Base-by-base conservation (phyloP, 208 protist species). In the Acanthamoeba sp. region DNA sequence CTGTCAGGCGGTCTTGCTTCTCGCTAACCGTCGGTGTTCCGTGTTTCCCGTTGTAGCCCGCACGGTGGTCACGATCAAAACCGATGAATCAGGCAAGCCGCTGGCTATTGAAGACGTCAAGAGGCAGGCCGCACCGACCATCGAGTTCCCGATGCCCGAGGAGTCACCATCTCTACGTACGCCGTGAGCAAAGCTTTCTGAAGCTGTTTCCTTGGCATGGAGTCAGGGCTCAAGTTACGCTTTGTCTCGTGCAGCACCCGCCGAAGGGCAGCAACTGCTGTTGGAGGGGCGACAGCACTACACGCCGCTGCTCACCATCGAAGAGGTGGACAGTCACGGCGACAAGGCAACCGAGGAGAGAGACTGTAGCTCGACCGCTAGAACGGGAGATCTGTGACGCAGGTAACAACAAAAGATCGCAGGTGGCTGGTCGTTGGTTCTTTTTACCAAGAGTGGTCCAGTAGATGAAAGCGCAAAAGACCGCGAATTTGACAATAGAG, bases 101-200 rank as follows among this genome's bases (percentile, higher is more conserved):
- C 45, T 87, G 78, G 78, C 78, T 6, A 87, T 87, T 20, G 78
- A 87, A 27, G 78, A 87, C 20, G 78, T 87, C 20, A 87, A 87
- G 78, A 29, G 12, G 48, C 6, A 62, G 29, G 4, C 45, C 78
- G 42, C 27, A 1, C 78, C 78, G 24, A 87, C 78, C 78, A 87
- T 87, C 48, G 78, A 87, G 45, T 87, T 87, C 45, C 78, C 45
- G 12, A 34, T 87, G 27, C 78, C 78, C 27, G 78, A 87, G 24
- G 32, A n/a, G 18, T 7, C n/a, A 32, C 18, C 27, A 24, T 10
- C 62, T 4, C 5, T 24, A n/a, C 1, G 4, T 12, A 1, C 48
- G 48, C 22, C 62, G 32, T 24, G 10, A 1, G 62, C 10, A 32
- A 69, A n/a, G 24, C n/a, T 71, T 71, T 16, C n/a, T 24, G 45